Percentiles rank a stretch among this genome's conserved stretches.
These are phyloP conservation scores for Calocybe cyanea DNA, from an alignment of 768 basidiomycete genomes.

Conservation along the genomic window DNA sequence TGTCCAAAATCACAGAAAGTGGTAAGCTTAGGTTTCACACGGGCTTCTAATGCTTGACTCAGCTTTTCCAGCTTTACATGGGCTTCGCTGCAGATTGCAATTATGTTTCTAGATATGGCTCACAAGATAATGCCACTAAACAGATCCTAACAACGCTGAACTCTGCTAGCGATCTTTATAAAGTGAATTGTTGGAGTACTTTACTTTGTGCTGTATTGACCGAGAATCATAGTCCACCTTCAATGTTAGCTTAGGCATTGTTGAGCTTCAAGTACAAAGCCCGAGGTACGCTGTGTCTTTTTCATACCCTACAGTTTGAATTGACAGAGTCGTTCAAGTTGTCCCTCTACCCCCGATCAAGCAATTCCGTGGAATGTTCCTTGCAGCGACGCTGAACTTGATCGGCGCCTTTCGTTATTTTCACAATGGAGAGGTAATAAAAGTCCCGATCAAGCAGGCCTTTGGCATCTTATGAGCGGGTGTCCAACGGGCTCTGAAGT, in stretches of 20 bases:
- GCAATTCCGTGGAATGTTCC: conserved; percentile 71
- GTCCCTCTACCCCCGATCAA: conserved; percentile 53
- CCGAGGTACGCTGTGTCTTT: conserved; percentile 31
- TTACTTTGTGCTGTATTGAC: not conserved
- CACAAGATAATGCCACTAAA: conserved; percentile 59
- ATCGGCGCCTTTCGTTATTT: conserved; percentile 72
- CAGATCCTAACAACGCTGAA: conserved; percentile 82
- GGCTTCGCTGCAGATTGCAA: conserved; percentile 88
- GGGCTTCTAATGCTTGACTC: conserved; percentile 1
- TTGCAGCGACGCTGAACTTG: conserved; percentile 56
- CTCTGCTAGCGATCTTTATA: conserved; percentile 69
- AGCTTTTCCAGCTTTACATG: conserved; percentile 51
- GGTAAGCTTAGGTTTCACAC: conserved; percentile 30
- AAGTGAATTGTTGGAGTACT: conserved; percentile 29
- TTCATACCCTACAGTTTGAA: not conserved
- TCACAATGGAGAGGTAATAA: conserved; percentile 77
- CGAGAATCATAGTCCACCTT: conserved; percentile 53
- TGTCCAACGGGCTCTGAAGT: conserved; percentile 79
- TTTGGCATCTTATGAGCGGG: conserved; percentile 89
- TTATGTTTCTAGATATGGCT: conserved; percentile 64
- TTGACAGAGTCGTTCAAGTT: conserved; percentile 32
- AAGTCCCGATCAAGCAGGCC: conserved; percentile 68
- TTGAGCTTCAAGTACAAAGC: conserved; percentile 73
- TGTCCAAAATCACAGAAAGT: conserved; percentile 74
- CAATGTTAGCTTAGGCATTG: conserved; percentile 81